Evolutionary conservation across 495 filamentous ascomycete genomes (phyloP), one percentile per base, ranked within the genome.

Genomic region (Astrothelium subdiscretum): DNA sequence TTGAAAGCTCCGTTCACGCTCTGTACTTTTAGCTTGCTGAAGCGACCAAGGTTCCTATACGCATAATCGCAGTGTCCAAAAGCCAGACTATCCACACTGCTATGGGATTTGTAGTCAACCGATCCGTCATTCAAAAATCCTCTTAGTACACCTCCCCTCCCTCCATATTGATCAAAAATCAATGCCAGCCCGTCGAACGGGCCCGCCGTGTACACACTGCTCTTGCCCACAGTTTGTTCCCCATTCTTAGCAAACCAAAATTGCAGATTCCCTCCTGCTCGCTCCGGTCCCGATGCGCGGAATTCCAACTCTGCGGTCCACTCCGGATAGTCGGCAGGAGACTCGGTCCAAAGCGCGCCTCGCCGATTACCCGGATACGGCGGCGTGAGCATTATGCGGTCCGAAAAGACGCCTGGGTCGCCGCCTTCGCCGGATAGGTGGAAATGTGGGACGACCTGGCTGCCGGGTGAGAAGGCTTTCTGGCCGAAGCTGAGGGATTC

Each of bases 51-150:
- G 75, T 98, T 98, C 59, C 94, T 88, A 78, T 97, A 98, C 32
- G 84, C 68, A 69, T 92, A 95, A 65, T 87, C 83, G 77, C 94
- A 98, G 74, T 96, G 89, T 27, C 91, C 94, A 70, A 98, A 98
- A 32, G 95, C 89, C 51, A 97, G 79, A 65, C 79, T 85, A 73
- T 96, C 91, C 3, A 95, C 85, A 67, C 81, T 86, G 63, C 84
- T 81, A 70, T 92, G 88, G 57, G 79, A 79, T 69, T 85, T 88
- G 80, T 88, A 96, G 71, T 94, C 88, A 63, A 78, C 84, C 27
- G 76, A 83, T 60, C 92, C 94, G 73, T 97, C 94, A 73, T 97
- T 98, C 70, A 98, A 75, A 77, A 97, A 97, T 24, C 88, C 94
- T 62, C 94, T 79, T 59, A 98, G 77, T 69, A 86, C 90, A 62